Evolutionary conservation across 176 grass and related monocot genomes (phyloP), one percentile per base, ranked within the genome.

Genomic region (Oryza australiensis): DNA sequence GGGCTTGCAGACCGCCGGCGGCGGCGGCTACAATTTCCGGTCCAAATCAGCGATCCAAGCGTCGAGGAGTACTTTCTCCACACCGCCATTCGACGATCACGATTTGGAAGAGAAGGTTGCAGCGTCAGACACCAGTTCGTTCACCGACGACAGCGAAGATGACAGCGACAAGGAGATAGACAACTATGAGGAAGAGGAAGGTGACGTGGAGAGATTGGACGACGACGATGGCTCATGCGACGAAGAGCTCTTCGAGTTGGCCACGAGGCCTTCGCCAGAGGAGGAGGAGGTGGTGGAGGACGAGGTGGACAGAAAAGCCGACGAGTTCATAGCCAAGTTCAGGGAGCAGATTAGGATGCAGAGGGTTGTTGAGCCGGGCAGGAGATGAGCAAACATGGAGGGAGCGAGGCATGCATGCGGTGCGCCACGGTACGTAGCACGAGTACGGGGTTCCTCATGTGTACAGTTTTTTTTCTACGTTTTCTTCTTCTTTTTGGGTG

Each of bases 271-370:
- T 30, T 74, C 15, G 32, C 77, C 42, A 33, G 84, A 77, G 68
- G 71, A 76, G 7, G 77, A 75, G 45, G 88, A 87, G 62, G 86
- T 53, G 66, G 84, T 66, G 37, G 92, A 79, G 53, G 90, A 87
- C 40, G 94, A 94, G 74, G 94, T 97, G 76, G 94, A 97, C 76
- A 94, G 81, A 86, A 97, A 97, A 63, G 94, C 94, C 6, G 88
- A 97, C 70, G 92, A 97, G 80, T 97, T 97, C 85, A 97, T 97
- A 10, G 94, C 92, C 73, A 97, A 94, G 68, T 97, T 97, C 68
- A 92, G 94, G 79, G 88, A 97, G 86, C 92, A 97, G 85, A 97
- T 97, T 18, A 90, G 89, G 66, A 86, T 92, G 79, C 94, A 94
- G 90, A 92, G 79, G 34, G 69, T 67, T 2, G 55, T 60, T 64